Evolutionary conservation across 495 filamentous ascomycete genomes (phyloP).

Genomic region (Amniculicola lignicola): DNA sequence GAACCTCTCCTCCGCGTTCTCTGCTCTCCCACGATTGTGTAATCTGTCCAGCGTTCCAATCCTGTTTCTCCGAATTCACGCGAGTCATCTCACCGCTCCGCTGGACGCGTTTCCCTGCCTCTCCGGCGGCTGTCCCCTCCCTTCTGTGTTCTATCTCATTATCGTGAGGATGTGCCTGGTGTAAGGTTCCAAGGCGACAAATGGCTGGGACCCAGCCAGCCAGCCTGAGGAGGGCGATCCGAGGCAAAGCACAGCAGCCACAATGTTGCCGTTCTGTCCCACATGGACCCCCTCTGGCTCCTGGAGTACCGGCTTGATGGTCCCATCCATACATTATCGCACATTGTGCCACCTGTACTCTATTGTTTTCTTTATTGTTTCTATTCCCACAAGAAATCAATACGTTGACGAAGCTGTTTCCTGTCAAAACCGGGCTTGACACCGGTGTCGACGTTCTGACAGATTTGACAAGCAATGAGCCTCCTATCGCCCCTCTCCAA

Average conservation of each 20-base stretch:
- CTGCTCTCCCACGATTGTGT: slow-evolving; percentile 12
- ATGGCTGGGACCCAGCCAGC: slow-evolving; percentile 10
- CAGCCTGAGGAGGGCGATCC: slow-evolving; percentile 16
- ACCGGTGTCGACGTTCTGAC: background rate
- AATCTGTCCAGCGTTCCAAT: slow-evolving; percentile 31
- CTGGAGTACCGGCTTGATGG: slow-evolving; percentile 12
- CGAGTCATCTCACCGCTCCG: slow-evolving; percentile 35
- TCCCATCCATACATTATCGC: background rate
- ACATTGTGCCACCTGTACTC: background rate
- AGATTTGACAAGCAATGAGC: slow-evolving; percentile 2
- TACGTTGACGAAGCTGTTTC: background rate
- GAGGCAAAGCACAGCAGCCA: slow-evolving; percentile 21
- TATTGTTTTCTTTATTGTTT: background rate
- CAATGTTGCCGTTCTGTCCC: slow-evolving; percentile 19
- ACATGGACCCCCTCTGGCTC: slow-evolving; percentile 13
- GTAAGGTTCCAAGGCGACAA: slow-evolving; percentile 22
- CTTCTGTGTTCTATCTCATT: slow-evolving; percentile 26
- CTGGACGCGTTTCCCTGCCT: slow-evolving; percentile 3
- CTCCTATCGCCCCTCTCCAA: slow-evolving; percentile 5
- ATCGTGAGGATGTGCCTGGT: slow-evolving; percentile 25
- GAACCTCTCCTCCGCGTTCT: slow-evolving; percentile 5
- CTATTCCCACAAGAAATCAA: too few relatives aligned
- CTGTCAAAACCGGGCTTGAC: slow-evolving; percentile 13
- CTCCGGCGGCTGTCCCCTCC: slow-evolving; percentile 9
- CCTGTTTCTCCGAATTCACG: slow-evolving; percentile 17